Conservation (phyloP, 768 basidiomycete species). For the Favolaschia claudopus region DNA sequence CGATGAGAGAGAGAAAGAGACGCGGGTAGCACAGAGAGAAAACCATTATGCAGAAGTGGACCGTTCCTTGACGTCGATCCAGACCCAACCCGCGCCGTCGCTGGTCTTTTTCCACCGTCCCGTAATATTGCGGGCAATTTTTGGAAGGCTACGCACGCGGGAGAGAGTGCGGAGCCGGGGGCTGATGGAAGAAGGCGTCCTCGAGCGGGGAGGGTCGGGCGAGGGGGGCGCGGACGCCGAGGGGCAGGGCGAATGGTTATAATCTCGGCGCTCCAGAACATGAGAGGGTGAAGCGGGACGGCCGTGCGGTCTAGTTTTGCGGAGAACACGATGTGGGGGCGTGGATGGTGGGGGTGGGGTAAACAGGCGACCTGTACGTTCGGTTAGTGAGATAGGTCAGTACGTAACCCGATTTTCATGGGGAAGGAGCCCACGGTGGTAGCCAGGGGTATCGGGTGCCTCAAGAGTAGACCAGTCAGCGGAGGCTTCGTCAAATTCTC, state of each 20-base stretch:
- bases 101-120: background rate
- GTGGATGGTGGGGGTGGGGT: background rate
- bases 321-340: constrained; percentile 3
- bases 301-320: constrained; percentile 7
- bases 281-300: constrained; percentile 18
- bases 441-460: constrained; percentile 24
- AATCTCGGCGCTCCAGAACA: constrained; percentile 18
- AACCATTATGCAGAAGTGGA: too few relatives aligned
- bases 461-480: constrained; percentile 21
- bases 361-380: constrained; percentile 11
- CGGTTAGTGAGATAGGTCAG: background rate
- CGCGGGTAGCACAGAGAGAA: too few relatives aligned
- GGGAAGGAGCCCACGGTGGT: background rate
- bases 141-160: constrained; percentile 11
- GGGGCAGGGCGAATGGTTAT: constrained; percentile 7
- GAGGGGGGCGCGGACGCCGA: background rate
- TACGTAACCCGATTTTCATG: background rate
- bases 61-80: constrained; percentile 18
- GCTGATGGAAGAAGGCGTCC: background rate
- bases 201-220: background rate
- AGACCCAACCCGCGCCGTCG: constrained; percentile 17
- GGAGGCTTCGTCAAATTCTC: constrained; percentile 13
- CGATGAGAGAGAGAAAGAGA: too few relatives aligned
- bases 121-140: constrained; percentile 6
- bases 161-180: background rate